Evolutionary conservation across 768 basidiomycete genomes (phyloP).

Genomic region (Piloderma croceum): DNA sequence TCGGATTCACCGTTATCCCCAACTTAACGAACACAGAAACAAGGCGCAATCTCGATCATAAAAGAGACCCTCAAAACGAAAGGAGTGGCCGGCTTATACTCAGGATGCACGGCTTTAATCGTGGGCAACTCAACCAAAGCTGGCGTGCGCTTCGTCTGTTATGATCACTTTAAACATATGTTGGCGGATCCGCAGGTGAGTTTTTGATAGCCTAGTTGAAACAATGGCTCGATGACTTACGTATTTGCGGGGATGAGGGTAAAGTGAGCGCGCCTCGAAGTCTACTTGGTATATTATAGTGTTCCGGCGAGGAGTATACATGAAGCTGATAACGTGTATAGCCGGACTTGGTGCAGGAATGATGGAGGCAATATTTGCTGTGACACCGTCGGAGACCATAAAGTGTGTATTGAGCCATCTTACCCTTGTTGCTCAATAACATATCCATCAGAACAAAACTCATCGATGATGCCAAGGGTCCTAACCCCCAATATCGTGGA

Average conservation of each 20-base stretch:
- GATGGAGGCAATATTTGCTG: constrained; percentile 89
- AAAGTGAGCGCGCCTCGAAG: constrained; percentile 85
- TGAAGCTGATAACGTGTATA: constrained; percentile 14
- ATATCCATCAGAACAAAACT: constrained; percentile 74
- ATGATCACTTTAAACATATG: constrained; percentile 84
- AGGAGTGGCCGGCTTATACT: constrained; percentile 85
- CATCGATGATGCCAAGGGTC: constrained; percentile 87
- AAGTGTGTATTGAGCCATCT: constrained; percentile 48
- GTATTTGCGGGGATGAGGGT: constrained; percentile 47
- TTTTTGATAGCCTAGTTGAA: constrained; percentile 3
- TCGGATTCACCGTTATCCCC: neutral
- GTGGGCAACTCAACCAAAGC: constrained; percentile 92
- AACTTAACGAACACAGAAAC: constrained; percentile 29
- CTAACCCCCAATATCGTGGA: constrained; percentile 81
- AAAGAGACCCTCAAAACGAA: constrained; percentile 65
- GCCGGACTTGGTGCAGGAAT: constrained; percentile 85
- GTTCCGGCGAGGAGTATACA: constrained; percentile 1
- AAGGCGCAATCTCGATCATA: constrained; percentile 71
- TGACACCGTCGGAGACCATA: constrained; percentile 97
- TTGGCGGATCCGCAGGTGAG: constrained; percentile 80
- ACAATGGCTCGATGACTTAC: neutral
- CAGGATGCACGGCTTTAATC: constrained; percentile 84
- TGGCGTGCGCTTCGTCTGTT: constrained; percentile 91
- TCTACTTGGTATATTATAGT: constrained; percentile 54
- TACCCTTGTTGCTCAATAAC: neutral